Percentiles rank a stretch among this genome's conserved stretches.
Evolutionary conservation across 768 basidiomycete species (phyloP).

Genomic region (Macrolepiota dolichaula): DNA sequence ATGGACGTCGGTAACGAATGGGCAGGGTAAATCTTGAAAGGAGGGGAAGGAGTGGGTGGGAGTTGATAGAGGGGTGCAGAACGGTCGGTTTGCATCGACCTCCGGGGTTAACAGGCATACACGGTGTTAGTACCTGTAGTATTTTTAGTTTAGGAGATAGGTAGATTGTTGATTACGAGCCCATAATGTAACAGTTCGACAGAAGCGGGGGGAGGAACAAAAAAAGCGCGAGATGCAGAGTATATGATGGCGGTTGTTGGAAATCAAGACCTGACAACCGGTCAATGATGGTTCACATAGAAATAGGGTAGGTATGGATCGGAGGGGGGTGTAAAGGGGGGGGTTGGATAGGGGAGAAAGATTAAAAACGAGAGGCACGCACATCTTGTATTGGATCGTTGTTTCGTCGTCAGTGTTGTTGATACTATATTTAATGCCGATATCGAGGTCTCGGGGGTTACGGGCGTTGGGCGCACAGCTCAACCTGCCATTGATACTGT

Average conservation of each 20-base stretch:
- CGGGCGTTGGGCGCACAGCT: slow-evolving; percentile 84
- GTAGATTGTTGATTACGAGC: slow-evolving; percentile 6
- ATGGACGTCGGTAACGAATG: neutral
- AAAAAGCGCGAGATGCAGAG: neutral
- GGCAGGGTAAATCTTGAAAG: neutral
- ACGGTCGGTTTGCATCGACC: neutral
- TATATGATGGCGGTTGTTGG: slow-evolving; percentile 15
- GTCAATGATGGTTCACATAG: slow-evolving; percentile 50
- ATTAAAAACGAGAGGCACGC: slow-evolving; percentile 38
- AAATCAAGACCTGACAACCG: slow-evolving; percentile 72
- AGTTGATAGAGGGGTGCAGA: neutral
- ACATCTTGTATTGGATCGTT: slow-evolving; percentile 80
- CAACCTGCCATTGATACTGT: slow-evolving; percentile 69
- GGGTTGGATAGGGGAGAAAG: slow-evolving; percentile 14
- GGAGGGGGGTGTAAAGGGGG: slow-evolving; percentile 10
- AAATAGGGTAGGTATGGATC: slow-evolving; percentile 8
- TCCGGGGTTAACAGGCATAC: neutral
- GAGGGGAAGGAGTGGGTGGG: neutral
- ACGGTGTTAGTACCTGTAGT: slow-evolving; percentile 3
- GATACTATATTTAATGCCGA: slow-evolving; percentile 69
- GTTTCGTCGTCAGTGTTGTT: slow-evolving; percentile 28
- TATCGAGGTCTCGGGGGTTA: slow-evolving; percentile 96
- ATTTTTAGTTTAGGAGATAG: neutral
- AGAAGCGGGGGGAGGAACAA: neutral
- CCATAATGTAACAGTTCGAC: slow-evolving; percentile 1